Evolutionary conservation across 352 stramenopile species (phyloP), one percentile per base, ranked within the genome.

Genomic region (Phytopythium litorale): DNA sequence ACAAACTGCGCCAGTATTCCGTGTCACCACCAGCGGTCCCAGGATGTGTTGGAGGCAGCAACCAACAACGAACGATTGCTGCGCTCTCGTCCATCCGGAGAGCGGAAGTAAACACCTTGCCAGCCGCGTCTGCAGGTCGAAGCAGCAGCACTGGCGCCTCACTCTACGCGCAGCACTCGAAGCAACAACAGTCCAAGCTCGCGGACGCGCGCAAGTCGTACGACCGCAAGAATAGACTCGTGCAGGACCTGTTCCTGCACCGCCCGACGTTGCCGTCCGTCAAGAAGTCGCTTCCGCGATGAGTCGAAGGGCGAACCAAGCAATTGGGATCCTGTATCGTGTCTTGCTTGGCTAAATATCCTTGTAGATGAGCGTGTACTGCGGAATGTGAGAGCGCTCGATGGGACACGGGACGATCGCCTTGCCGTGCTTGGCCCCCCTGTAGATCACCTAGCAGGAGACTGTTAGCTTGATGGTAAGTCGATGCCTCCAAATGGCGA

Each of bases 321-420:
- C 16, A n/a, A 16, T 52, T 33, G 46, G 9, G 12, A 55, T 4
- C 6, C 2, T 55, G 28, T 35, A 23, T 7, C 0, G 21, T 9
- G 7, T 4, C 16, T 1, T 48, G 12, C 45, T 33, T 2, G 40
- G 37, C 50, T 76, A 92, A 50, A 94, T 89, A 65, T 93, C 84
- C 54, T 87, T 86, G 72, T 93, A 94, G 50, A 93, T 72, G 49
- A 94, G 77, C 2, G 91, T 71, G 63, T 94, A 96, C 64, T 91
- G 75, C 51, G 81, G 85, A 35, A 94, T 94, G 16, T 72, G 72
- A 0, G 84, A 87, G 58, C 78, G 84, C 28, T 91, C 80, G 32
- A 96, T 91, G 13, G 85, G 85, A 51, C 84, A 92, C 18, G 58
- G 62, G n/a, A 96, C 86, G 57, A 96, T 94, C 23, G 79, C 66